phyloP scores from a whole-genome alignment of 2,329 filamentous ascomycete species.

The Harringtonia lauricola region DNA sequence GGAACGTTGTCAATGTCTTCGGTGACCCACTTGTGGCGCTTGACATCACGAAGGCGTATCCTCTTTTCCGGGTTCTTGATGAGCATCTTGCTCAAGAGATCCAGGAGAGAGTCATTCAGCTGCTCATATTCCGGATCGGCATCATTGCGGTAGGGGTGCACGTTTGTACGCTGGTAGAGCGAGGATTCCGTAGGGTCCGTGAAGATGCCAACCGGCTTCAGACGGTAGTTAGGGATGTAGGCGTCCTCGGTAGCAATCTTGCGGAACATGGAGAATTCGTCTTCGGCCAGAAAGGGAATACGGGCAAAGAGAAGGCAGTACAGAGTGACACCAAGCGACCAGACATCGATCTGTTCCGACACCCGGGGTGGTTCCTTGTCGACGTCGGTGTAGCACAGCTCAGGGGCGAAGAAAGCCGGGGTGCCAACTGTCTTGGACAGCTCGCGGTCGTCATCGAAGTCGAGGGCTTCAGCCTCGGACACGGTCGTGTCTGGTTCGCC shows the following conservation, averaged over 20 bases:
- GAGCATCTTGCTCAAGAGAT: conserved; percentile 70
- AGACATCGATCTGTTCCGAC: conserved; percentile 90
- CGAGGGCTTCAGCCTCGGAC: conserved; percentile 71
- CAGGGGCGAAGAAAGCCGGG: conserved; percentile 93
- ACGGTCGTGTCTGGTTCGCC: conserved; percentile 66
- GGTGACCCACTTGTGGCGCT: conserved; percentile 86
- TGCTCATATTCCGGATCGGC: conserved; percentile 77
- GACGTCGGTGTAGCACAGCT: conserved; percentile 81
- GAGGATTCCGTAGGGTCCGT: conserved; percentile 44
- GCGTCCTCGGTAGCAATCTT: conserved; percentile 89
- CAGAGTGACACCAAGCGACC: conserved; percentile 91
- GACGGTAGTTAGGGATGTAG: conserved; percentile 70
- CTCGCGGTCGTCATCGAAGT: conserved; percentile 87
- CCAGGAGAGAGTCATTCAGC: conserved; percentile 66
- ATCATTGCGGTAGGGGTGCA: conserved; percentile 61
- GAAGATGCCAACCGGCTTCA: conserved; percentile 62
- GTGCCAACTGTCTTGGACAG: conserved; percentile 98
- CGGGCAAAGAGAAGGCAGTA: conserved; percentile 93
- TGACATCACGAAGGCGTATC: conserved; percentile 84
- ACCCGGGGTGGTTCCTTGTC: conserved; percentile 62
- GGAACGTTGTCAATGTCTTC: conserved; percentile 63
- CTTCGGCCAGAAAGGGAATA: conserved; percentile 84
- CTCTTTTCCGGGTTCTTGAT: conserved; percentile 82
- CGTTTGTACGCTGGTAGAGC: conserved; percentile 45
- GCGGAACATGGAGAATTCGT: conserved; percentile 84